Evolutionary conservation across 148 eudicot species (phyloP).

Genomic region (Cornus florida): DNA sequence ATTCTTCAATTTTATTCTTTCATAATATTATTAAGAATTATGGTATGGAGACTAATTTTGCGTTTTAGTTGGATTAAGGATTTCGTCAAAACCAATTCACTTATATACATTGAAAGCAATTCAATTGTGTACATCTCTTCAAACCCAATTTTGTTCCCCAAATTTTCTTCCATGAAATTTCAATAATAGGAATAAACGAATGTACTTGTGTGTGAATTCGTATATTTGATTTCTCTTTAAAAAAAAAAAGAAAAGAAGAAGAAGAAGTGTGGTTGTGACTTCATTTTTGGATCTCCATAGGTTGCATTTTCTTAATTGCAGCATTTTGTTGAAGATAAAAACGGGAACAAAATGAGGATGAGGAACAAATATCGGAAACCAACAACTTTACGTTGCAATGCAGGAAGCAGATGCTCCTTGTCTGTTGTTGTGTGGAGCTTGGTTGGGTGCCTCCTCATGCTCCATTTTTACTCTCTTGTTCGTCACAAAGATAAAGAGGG

Average conservation of each 20-base stretch:
- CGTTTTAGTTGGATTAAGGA: neutral
- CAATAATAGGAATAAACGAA: neutral
- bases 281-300: constrained; percentile 59
- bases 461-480: constrained; percentile 61
- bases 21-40: neutral
- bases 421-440: constrained; percentile 53
- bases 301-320: constrained; percentile 64
- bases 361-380: constrained; percentile 93
- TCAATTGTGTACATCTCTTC: neutral
- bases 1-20: neutral
- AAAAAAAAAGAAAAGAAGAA: neutral
- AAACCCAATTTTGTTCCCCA: neutral
- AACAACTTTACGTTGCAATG: constrained; percentile 82
- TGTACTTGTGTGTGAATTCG: neutral
- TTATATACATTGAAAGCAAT: neutral
- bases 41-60: neutral
- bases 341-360: constrained; percentile 63
- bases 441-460: constrained; percentile 60
- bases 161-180: neutral
- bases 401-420: constrained; percentile 75
- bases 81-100: neutral
- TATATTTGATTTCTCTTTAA: neutral
- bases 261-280: constrained; percentile 34
- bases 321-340: constrained; percentile 61
- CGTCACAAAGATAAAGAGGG: constrained; percentile 32